These are phyloP conservation scores for Blastocrithidia nonstop DNA, from an alignment of 208 protist species.

Conservation along the genomic window DNA sequence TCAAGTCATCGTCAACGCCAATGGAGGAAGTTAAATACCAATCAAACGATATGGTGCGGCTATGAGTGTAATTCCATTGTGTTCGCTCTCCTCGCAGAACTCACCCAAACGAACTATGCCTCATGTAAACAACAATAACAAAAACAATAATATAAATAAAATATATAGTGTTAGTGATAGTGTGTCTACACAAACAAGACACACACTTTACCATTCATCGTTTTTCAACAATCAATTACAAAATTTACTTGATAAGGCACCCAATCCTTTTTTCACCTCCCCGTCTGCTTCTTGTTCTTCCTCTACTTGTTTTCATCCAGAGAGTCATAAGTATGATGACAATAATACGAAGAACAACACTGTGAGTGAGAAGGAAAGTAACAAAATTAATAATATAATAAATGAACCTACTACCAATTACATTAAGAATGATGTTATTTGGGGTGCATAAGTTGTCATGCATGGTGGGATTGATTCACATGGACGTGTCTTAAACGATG, in stretches of 20 bases:
- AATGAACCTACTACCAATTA: neutral
- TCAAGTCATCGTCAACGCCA: slow-evolving; percentile 24
- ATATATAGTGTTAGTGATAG: too few species aligned
- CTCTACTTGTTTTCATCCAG: too few species aligned
- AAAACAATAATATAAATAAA: slow-evolving; percentile 1
- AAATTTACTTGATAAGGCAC: too few species aligned
- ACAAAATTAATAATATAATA: neutral
- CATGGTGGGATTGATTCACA: slow-evolving; percentile 44
- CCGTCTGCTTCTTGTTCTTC: too few species aligned
- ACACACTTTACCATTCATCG: too few species aligned
- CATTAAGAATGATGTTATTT: neutral
- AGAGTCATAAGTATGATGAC: neutral
- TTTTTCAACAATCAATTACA: too few species aligned
- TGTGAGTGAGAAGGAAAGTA: slow-evolving; percentile 1
- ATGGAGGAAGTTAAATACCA: slow-evolving; percentile 12
- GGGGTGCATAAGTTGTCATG: slow-evolving; percentile 35
- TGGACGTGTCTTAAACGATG: slow-evolving; percentile 31
- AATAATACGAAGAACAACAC: neutral
- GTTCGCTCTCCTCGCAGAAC: neutral
- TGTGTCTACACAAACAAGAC: too few species aligned
- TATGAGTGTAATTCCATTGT: slow-evolving; percentile 18
- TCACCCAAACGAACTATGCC: slow-evolving; percentile 5
- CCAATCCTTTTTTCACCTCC: too few species aligned
- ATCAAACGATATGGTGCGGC: slow-evolving; percentile 32
- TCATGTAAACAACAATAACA: slow-evolving; percentile 6